Conservation (phyloP, 768 basidiomycete genomes). For the Sistotremastrum suecicum region DNA sequence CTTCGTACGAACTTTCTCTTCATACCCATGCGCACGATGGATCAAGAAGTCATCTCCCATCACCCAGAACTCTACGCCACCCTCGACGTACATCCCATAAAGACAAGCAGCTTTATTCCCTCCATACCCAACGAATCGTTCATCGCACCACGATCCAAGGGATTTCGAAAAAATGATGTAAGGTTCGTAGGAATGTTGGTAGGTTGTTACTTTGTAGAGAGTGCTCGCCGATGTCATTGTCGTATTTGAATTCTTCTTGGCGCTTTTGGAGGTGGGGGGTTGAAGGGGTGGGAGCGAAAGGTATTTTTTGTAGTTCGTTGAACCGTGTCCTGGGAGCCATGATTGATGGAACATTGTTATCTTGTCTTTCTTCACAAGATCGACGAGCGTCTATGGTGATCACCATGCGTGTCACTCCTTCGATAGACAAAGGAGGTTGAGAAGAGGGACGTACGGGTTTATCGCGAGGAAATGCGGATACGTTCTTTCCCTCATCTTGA, state of each 20-base stretch:
- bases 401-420: slow-evolving; percentile 1
- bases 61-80: slow-evolving; percentile 74
- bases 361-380: slow-evolving; percentile 38
- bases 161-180: slow-evolving; percentile 67
- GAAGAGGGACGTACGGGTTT: slow-evolving; percentile 38
- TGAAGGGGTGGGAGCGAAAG: slow-evolving; percentile 45
- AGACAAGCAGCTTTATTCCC: slow-evolving; percentile 89
- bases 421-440: not conserved
- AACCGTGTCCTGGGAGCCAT: slow-evolving; percentile 71
- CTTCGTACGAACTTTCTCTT: slow-evolving; percentile 54
- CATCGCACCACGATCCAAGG: slow-evolving; percentile 55
- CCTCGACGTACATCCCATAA: slow-evolving; percentile 72
- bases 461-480: slow-evolving; percentile 44
- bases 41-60: slow-evolving; percentile 79
- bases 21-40: slow-evolving; percentile 76
- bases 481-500: slow-evolving; percentile 48
- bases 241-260: too few relatives aligned
- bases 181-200: slow-evolving; percentile 80
- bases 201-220: slow-evolving; percentile 57
- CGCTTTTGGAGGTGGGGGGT: not conserved
- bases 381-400: slow-evolving; percentile 33
- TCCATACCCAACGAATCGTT: slow-evolving; percentile 82
- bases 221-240: slow-evolving; percentile 2
- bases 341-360: slow-evolving; percentile 66
- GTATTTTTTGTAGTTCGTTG: slow-evolving; percentile 63